phyloP scores from a whole-genome alignment of 371 early-diverging fungal species.

The Mortierella sp. region DNA sequence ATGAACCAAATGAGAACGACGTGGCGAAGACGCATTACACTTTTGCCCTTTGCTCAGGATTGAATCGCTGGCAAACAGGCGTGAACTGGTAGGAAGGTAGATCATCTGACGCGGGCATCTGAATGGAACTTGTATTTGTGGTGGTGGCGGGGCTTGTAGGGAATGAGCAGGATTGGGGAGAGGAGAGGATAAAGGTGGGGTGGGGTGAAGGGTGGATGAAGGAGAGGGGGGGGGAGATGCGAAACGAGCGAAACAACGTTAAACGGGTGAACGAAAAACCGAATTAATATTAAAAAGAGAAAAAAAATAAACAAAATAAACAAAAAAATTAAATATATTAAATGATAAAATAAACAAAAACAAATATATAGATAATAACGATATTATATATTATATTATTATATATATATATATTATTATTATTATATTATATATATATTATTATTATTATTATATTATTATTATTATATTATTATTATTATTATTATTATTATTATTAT shows the following conservation, averaged over 20 bases:
- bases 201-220: not conserved
- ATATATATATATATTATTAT: too few species aligned
- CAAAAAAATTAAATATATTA: too few species aligned
- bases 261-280: not conserved
- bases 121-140: too few species aligned
- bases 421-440: too few species aligned
- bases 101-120: conserved; percentile 57
- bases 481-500: too few species aligned
- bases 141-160: too few species aligned
- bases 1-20: not conserved
- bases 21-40: conserved; percentile 54
- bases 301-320: too few species aligned
- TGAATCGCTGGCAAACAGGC: conserved; percentile 60
- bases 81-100: conserved; percentile 68
- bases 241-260: not conserved
- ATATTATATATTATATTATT: too few species aligned
- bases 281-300: not conserved
- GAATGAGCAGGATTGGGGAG: not conserved
- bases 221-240: not conserved
- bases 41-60: conserved; percentile 61
- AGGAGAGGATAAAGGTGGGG: conserved; percentile 1
- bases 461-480: too few species aligned
- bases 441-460: too few species aligned
- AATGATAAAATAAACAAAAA: too few species aligned
- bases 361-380: too few species aligned